A percentile compares a stretch with the other conserved stretches of the same genome.
These are phyloP conservation scores for Venturia oleaginea DNA, from an alignment of 2,329 filamentous ascomycete species.

Conservation along the genomic window DNA sequence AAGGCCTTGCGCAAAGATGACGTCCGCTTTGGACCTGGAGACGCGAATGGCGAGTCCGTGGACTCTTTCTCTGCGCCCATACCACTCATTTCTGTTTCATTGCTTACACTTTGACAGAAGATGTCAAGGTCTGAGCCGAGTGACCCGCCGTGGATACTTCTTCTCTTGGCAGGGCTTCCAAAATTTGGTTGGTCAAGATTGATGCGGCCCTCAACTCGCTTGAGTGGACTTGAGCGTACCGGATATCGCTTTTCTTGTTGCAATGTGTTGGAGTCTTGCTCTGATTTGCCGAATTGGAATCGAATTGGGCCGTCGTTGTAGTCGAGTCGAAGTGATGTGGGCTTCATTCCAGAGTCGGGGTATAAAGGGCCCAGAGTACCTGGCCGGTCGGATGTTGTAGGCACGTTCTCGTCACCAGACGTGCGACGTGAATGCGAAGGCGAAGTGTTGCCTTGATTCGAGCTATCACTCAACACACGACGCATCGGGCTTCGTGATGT, in stretches of 20 bases:
- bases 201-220: slow-evolving; percentile 86
- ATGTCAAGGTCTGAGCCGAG: slow-evolving; percentile 60
- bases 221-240: slow-evolving; percentile 70
- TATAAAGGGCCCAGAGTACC: not conserved
- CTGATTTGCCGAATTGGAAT: slow-evolving; percentile 35
- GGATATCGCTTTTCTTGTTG: slow-evolving; percentile 41
- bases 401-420: slow-evolving; percentile 37
- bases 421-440: slow-evolving; percentile 41
- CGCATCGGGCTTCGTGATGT: slow-evolving; percentile 69
- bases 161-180: slow-evolving; percentile 81
- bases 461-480: slow-evolving; percentile 61
- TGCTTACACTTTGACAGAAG: slow-evolving; percentile 52
- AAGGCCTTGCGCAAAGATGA: slow-evolving; percentile 54
- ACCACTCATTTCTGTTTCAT: slow-evolving; percentile 15
- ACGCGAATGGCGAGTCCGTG: slow-evolving; percentile 27
- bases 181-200: slow-evolving; percentile 69
- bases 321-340: slow-evolving; percentile 23
- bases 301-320: slow-evolving; percentile 37
- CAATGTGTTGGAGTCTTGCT: slow-evolving; percentile 35
- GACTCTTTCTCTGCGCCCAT: slow-evolving; percentile 21
- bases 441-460: slow-evolving; percentile 61
- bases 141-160: slow-evolving; percentile 70
- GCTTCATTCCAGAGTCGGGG: slow-evolving; percentile 17
- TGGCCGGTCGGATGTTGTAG: not conserved
- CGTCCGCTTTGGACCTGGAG: slow-evolving; percentile 24